Evolutionary conservation across 805 yeast species (phyloP).

Genomic region (Starmerella gropengiesseri): DNA sequence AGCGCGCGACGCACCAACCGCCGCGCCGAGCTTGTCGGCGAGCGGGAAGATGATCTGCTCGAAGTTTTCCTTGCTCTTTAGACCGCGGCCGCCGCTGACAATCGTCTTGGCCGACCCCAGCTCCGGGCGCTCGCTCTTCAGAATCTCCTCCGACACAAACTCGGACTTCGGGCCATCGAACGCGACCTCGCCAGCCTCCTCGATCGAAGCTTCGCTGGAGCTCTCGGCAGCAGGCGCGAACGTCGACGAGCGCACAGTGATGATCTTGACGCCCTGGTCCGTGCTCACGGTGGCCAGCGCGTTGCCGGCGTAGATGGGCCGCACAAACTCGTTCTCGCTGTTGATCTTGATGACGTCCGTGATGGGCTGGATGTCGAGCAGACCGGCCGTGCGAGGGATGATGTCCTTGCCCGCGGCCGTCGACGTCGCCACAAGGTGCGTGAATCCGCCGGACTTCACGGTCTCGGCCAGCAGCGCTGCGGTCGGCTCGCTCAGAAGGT

Average conservation of each 20-base stretch:
- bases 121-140: constrained; percentile 81
- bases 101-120: constrained; percentile 71
- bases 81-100: constrained; percentile 89
- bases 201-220: constrained; percentile 34
- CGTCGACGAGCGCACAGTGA: constrained; percentile 79
- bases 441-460: constrained; percentile 37
- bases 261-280: constrained; percentile 50
- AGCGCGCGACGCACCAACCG: constrained; percentile 95
- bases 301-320: constrained; percentile 96
- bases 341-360: constrained; percentile 67
- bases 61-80: constrained; percentile 80
- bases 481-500: constrained; percentile 62
- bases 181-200: constrained; percentile 31
- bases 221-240: constrained; percentile 42
- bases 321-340: constrained; percentile 59
- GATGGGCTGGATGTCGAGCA: constrained; percentile 76
- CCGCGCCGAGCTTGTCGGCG: constrained; percentile 77
- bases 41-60: constrained; percentile 67
- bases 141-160: constrained; percentile 67
- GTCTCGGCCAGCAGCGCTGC: constrained; percentile 53
- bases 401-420: constrained; percentile 82
- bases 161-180: constrained; percentile 34
- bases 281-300: constrained; percentile 73
- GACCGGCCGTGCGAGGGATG: constrained; percentile 77
- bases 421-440: constrained; percentile 70